Evolutionary conservation across 495 filamentous ascomycete genomes (phyloP), one percentile per base, ranked within the genome.

Genomic region (Penicillium parvum): DNA sequence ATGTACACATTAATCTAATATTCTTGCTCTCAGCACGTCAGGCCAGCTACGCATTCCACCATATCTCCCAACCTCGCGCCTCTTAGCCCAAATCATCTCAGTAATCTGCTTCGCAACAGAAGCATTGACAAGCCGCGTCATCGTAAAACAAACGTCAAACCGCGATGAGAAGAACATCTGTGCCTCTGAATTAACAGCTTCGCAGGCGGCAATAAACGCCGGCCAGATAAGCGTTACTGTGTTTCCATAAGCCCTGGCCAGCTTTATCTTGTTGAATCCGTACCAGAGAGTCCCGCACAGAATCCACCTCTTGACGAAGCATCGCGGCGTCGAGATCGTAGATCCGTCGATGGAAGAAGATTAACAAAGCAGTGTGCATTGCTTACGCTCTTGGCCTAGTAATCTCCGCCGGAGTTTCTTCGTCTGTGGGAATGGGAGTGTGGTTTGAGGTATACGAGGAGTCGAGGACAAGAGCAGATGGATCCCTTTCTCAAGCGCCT

Each of bases 161-260:
- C 52, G 50, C 0, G 23, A 41, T 1, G 45, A 45, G 10, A 59
- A 56, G 35, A 48, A 50, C 0, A 2, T 7, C 25, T 59, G 46
- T 5, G 47, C 32, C 7, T 53, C 43, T 0, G 33, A 12, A 4
- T 34, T 15, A 1, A 53, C 40, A 2, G 49, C 48, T 18, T 59
- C 52, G 32, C 52, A 59, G 2, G 52, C 56, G 8, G 56, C 40
- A 19, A 59, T 52, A n/a, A 59, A 59, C 1, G 46, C 46, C 0
- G 49, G 56, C 52, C 56, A 59, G 11, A 56, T 56, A 3, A 56
- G 37, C 4, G 46, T 46, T 5, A 46, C 52, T 14, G 33, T 56
- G 18, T 37, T 50, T 10, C 37, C 36, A 15, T 32, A n/a, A n/a
- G 3, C 27, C 15, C 3, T 17, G 32, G 3, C 19, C n/a, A 3